Evolutionary conservation across 352 stramenopile genomes (phyloP), one percentile per base, ranked within the genome.

Genomic region (Saprolegnia parasitica): DNA sequence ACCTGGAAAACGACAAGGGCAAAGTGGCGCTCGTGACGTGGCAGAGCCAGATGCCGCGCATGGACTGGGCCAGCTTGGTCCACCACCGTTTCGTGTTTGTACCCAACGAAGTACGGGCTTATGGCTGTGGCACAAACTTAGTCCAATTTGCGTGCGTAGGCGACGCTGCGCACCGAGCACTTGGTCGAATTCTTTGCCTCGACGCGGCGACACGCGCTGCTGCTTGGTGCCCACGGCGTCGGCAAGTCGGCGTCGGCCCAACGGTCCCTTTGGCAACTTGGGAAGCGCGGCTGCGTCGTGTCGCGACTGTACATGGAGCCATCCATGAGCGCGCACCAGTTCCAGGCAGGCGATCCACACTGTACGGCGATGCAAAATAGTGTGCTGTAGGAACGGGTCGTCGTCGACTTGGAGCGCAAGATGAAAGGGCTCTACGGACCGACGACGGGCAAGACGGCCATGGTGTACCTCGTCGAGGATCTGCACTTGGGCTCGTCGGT

Each of bases 371-470:
- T 11, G 9, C 24, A 3, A 16, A 60, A 20, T 52, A 52, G 3
- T 3, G 35, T 24, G 11, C 1, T 9, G 15, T 57, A 70, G 63
- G 63, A 61, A 16, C 32, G 39, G 37, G 24, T 70, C 20, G 39
- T 70, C 8, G 46, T 13, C 13, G 46, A 37, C 29, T 26, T 70
- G 11, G 63, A 70, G 24, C 74, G 78, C 0, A 87, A 86, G 64
- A 72, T 89, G 55, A 84, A 82, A 75, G 78, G 78, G 29, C 67
- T 83, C 1, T 82, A 84, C 37, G 89, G 81, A 50, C 80, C 83
- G 40, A 72, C 72, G 4, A 74, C 80, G 1, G 83, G 81, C 0
- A 88, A 79, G 35, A 70, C 75, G 40, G 73, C 52, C 26, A 45
- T 63, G 10, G 42, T 56, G n/a, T 72, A 47, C 47, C 37, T 61